These are phyloP conservation scores for Ormosia semicastrata DNA, from an alignment of 306 rosid genomes.

Conservation along the genomic window DNA sequence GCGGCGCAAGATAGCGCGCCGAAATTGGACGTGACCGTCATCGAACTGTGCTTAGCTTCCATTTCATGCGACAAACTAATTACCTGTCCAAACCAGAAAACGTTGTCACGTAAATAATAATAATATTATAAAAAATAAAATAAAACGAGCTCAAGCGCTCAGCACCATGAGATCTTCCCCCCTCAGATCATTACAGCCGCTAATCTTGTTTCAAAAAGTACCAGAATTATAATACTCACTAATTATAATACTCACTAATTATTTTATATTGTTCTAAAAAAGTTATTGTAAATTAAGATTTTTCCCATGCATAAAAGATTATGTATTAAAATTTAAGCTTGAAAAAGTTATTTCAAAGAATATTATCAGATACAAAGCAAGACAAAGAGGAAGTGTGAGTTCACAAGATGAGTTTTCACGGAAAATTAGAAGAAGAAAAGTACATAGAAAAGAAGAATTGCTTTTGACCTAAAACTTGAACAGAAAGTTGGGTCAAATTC, in stretches of 20 bases:
- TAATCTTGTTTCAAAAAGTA: conserved; percentile 30
- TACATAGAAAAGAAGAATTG: not conserved
- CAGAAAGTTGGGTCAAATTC: not conserved
- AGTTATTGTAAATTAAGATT: too few relatives aligned
- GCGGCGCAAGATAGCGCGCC: conserved; percentile 62
- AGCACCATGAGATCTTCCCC: conserved; percentile 45
- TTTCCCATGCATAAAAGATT: too few relatives aligned
- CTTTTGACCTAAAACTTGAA: not conserved
- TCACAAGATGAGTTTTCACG: not conserved
- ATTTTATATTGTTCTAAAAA: not conserved
- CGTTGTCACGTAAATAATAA: conserved; percentile 13
- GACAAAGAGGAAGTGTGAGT: not conserved
- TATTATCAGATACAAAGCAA: not conserved
- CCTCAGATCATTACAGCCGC: conserved; percentile 35
- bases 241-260: not conserved
- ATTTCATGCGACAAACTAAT: conserved; percentile 47
- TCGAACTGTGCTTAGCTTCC: conserved; percentile 53
- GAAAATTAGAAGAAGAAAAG: conserved; percentile 13
- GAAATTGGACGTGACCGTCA: conserved; percentile 43
- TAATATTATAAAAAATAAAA: not conserved
- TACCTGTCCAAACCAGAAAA: conserved; percentile 30
- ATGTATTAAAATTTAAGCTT: too few relatives aligned
- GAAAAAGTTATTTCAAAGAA: not conserved
- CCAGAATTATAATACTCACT: not conserved
- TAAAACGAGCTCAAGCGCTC: conserved; percentile 24